Evolutionary conservation across 1,284 basidiomycete genomes (phyloP), one percentile per base, ranked within the genome.

Genomic region (Trametes sp.): DNA sequence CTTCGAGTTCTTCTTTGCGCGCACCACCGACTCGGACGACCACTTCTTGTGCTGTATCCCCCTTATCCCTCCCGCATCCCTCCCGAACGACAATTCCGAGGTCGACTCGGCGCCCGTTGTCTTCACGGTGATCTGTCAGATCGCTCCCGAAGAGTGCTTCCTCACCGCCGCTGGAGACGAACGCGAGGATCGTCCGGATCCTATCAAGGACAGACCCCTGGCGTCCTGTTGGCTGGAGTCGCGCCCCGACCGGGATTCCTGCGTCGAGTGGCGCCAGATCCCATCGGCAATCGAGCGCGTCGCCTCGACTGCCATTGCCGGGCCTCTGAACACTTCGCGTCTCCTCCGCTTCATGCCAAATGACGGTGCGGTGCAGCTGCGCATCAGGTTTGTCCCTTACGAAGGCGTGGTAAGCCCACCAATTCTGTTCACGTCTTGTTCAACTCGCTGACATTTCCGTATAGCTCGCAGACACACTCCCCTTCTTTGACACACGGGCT

Each of bases 161-260:
- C 31, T 52, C 2, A 52, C 50, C 5, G 33, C 50, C 2, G 13
- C 8, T 5, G 50, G 50, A 6, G 50, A 36, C 16, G 4, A 33
- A n/a, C 33, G 36, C 26, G 21, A 16, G 19, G 31, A 6, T 5
- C 31, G 31, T 13, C 50, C 19, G 29, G 31, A 36, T 23, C 4
- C 5, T 23, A 14, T 13, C 16, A 7, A 21, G 4, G 19, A 21
- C 21, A 23, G 23, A 8, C 50, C 31, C 2, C 23, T 52, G 23
- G 50, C 50, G 9, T 52, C 50, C n/a, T 52, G 50, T 31, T 52
- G 29, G 50, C 19, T 52, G n/a, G 50, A 52, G 33, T 35, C 50
- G 36, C 50, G 50, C n/a, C 50, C 50, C 10, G 36, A 52, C 23
- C 36, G 36, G 7, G 33, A 21, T 10, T 52, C 50, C 5, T 38